Conservation (phyloP, 805 yeast genomes). For the Metschnikowia baotianmanensis region DNA sequence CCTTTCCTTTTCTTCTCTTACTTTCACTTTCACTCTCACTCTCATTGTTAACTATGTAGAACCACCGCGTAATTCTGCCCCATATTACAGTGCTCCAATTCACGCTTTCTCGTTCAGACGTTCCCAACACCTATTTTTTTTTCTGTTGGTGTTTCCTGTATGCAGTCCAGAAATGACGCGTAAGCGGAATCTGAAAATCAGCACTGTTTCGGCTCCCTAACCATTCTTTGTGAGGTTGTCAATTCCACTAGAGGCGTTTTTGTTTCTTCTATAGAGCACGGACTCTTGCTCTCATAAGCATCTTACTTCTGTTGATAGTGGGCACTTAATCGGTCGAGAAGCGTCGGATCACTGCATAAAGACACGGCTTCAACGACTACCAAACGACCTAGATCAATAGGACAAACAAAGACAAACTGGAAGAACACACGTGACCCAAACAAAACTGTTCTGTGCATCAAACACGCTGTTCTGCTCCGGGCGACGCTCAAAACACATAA, state of each 20-base stretch:
- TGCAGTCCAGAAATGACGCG: conserved; percentile 8
- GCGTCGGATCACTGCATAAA: conserved; percentile 5
- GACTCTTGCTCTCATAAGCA: background rate
- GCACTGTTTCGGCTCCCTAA: background rate
- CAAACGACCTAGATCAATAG: background rate
- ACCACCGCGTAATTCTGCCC: too few relatives aligned
- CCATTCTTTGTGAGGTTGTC: background rate
- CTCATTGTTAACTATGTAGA: too few relatives aligned
- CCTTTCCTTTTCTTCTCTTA: background rate
- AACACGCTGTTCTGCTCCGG: too few relatives aligned
- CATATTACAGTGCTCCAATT: too few relatives aligned
- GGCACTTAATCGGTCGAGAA: background rate
- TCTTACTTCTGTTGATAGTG: too few relatives aligned
- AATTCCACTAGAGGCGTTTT: background rate
- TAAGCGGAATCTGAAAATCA: conserved; percentile 6
- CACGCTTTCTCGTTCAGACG: too few relatives aligned
- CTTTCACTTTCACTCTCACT: background rate
- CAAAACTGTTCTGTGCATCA: too few relatives aligned
- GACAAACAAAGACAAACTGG: background rate
- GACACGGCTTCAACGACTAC: background rate
- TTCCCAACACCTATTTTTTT: background rate
- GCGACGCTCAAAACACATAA: too few relatives aligned
- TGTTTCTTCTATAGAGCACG: background rate
- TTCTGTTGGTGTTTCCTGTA: background rate
- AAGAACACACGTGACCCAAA: too few relatives aligned